These are phyloP conservation scores for Vanrija sp. DNA, from an alignment of 1,284 basidiomycete species.

Conservation along the genomic window DNA sequence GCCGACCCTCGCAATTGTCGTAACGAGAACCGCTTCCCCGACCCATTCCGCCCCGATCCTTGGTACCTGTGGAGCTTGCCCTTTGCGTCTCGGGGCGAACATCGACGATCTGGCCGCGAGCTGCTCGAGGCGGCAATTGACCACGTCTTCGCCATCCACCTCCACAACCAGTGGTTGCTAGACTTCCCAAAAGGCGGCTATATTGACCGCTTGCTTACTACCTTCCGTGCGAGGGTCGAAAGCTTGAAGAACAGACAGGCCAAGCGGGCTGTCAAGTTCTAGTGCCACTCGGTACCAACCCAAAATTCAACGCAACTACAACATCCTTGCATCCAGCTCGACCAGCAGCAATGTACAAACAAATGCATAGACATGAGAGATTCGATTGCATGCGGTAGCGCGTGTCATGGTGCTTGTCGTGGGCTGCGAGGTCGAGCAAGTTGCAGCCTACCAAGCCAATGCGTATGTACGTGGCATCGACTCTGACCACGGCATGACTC, in stretches of 20 bases:
- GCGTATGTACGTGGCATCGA: too few species aligned
- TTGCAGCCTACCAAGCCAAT: too few species aligned
- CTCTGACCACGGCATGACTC: too few species aligned
- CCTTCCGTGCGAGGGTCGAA: conserved; percentile 55
- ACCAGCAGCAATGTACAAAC: too few species aligned
- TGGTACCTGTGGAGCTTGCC: conserved; percentile 57
- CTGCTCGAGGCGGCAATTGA: conserved; percentile 61
- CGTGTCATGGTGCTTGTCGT: too few species aligned
- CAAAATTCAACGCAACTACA: too few species aligned
- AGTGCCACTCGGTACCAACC: too few species aligned
- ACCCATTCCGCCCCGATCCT: conserved; percentile 72
- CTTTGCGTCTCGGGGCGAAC: conserved; percentile 53
- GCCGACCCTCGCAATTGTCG: conserved; percentile 82
- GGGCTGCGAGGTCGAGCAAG: too few species aligned
- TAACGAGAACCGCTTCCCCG: conserved; percentile 83
- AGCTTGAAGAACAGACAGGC: not conserved
- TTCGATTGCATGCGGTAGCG: too few species aligned
- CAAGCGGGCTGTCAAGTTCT: too few species aligned
- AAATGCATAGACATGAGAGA: too few species aligned
- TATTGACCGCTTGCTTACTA: conserved; percentile 68
- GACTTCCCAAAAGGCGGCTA: conserved; percentile 70
- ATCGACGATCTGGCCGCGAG: conserved; percentile 28
- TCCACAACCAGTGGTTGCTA: conserved; percentile 92
- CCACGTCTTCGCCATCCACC: conserved; percentile 76
- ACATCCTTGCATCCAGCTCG: too few species aligned